These are phyloP conservation scores for Tagetes erecta DNA, from an alignment of 129 eudicot species.

Conservation along the genomic window DNA sequence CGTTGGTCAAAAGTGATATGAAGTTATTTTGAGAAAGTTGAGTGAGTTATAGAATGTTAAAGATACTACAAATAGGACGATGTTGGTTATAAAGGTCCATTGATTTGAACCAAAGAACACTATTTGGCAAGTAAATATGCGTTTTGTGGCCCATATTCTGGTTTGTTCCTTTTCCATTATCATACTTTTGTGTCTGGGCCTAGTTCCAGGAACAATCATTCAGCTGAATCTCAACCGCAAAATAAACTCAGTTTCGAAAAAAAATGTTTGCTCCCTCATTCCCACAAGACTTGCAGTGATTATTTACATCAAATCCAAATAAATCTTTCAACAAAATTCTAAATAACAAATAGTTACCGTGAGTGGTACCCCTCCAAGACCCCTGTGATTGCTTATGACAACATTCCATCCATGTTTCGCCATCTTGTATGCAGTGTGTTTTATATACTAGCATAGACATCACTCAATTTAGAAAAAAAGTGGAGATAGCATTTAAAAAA, in stretches of 20 bases:
- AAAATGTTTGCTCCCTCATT: not conserved
- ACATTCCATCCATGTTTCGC: slow-evolving; percentile 78
- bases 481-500: slow-evolving; percentile 13
- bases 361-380: slow-evolving; percentile 81
- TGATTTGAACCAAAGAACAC: not conserved
- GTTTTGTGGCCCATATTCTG: too few relatives aligned
- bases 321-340: not conserved
- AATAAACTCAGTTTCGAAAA: not conserved
- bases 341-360: slow-evolving; percentile 56
- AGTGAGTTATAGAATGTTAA: not conserved
- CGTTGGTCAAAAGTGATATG: not conserved
- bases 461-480: slow-evolving; percentile 14
- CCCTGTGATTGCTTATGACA: slow-evolving; percentile 86
- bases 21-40: not conserved
- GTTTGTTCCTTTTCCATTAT: too few relatives aligned
- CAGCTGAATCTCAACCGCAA: too few relatives aligned
- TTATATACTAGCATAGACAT: slow-evolving; percentile 56
- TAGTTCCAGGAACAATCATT: not conserved
- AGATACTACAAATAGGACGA: not conserved
- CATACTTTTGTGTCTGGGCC: not conserved
- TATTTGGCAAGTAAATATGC: not conserved
- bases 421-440: slow-evolving; percentile 59
- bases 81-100: not conserved
- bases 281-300: not conserved
- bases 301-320: not conserved